Evolutionary conservation across 805 yeast species (phyloP), one percentile per base, ranked within the genome.

Genomic region (Saccharomycopsis sp.): DNA sequence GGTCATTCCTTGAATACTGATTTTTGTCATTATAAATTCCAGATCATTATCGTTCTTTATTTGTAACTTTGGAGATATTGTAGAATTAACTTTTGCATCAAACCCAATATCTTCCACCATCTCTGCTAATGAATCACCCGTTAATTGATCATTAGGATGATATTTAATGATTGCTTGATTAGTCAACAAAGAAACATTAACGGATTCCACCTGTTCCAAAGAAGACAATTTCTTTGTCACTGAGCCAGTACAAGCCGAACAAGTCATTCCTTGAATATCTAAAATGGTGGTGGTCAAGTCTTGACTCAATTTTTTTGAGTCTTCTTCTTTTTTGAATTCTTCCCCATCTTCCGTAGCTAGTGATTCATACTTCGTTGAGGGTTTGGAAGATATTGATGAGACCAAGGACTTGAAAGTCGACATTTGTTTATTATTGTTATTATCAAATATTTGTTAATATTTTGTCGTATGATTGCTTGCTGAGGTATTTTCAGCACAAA

Each of bases 191-290:
- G 95, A 81, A 1, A 88, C 84, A 12, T 36, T 34, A 18, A 37
- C 46, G 9, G 28, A 13, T 2, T 57, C 52, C 1, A 52, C 39
- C 1, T 85, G 82, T 1, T 80, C 81, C 8, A 74, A 39, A 0
- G 52, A 52, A 40, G 64, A 60, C 21, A 85, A 52, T 1, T 76
- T 76, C 19, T 61, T 59, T 1, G 76, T 71, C 18, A 89, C 73
- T 0, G 94, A 64, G 2, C 79, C 67, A 0, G 83, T 69, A 54
- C 97, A 89, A 1, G 94, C 70, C 2, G 92, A 79, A 54, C 96
- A 89, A 2, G 97, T 88, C 96, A 89, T 89, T 2, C 96, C 96
- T 10, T 62, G 50, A 1, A 67, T 51, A 23, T 23, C n/a, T n/a
- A n/a, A n/a, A n/a, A n/a, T n/a, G n/a, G n/a, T n/a, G n/a, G n/a